Conservation (phyloP, 176 grass and related monocot genomes). For the Rhipidocladum racemiflorum region DNA sequence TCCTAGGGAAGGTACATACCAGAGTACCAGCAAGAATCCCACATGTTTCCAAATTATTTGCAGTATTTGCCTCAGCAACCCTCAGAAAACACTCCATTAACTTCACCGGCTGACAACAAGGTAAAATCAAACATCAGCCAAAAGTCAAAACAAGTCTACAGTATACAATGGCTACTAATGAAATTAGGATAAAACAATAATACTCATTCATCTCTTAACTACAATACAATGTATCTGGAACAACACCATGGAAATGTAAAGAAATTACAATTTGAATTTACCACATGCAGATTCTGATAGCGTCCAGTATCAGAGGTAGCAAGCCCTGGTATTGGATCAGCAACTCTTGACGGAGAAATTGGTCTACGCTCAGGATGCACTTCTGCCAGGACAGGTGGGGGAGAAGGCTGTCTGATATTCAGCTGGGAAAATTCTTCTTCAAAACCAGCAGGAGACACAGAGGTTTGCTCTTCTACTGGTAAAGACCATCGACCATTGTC, state of each 20-base stretch:
- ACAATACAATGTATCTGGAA: neutral
- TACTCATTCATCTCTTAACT: neutral
- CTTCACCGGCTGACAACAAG: conserved; percentile 71
- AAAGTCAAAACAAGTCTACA: conserved; percentile 2
- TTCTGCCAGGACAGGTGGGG: conserved; percentile 73
- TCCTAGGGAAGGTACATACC: conserved; percentile 42
- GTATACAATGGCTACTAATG: neutral
- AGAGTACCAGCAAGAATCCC: conserved; percentile 92
- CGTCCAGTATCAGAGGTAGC: conserved; percentile 44
- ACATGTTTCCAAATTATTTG: conserved; percentile 96
- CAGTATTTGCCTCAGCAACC: conserved; percentile 81
- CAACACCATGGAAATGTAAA: conserved; percentile 14
- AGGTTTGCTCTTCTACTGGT: conserved; percentile 49
- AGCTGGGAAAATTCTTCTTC: conserved; percentile 61
- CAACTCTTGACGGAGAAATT: conserved; percentile 74
- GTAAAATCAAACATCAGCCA: conserved; percentile 15
- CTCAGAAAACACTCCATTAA: conserved; percentile 94
- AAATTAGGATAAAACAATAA: conserved; percentile 14
- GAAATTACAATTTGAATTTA: conserved; percentile 40
- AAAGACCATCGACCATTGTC: conserved; percentile 79
- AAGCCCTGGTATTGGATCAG: conserved; percentile 78
- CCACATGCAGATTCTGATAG: conserved; percentile 89
- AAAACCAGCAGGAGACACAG: conserved; percentile 35
- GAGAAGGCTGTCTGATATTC: conserved; percentile 79
- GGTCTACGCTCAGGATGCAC: conserved; percentile 50